Evolutionary conservation across 192 early-diverging fungal species (phyloP).

Genomic region (Coemansia sp.): DNA sequence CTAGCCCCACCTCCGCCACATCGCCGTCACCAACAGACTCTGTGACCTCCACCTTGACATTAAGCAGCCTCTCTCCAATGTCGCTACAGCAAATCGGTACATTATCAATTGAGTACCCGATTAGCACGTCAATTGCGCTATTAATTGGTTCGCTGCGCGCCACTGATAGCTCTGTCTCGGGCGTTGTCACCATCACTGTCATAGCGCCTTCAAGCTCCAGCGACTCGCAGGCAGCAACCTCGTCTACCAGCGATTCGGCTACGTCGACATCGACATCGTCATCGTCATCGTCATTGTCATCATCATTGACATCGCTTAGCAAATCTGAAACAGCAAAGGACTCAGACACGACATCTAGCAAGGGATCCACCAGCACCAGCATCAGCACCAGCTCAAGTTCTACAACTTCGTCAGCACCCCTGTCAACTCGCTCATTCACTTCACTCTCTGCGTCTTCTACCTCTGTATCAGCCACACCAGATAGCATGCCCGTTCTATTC

Average conservation of each 20-base stretch:
- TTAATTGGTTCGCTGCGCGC: conserved; percentile 13
- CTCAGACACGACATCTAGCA: not conserved
- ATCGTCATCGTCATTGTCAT: too few relatives aligned
- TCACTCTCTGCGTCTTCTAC: not conserved
- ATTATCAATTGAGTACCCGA: conserved; percentile 22
- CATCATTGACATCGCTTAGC: not conserved
- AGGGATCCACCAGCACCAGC: not conserved
- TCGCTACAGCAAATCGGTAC: conserved; percentile 27
- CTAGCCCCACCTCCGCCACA: not conserved
- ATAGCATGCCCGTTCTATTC: conserved; percentile 3
- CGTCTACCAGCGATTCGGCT: not conserved
- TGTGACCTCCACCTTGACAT: not conserved
- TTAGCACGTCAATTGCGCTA: conserved; percentile 30
- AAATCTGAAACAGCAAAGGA: not conserved
- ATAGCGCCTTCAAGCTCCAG: not conserved
- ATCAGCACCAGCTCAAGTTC: not conserved
- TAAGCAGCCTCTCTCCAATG: not conserved
- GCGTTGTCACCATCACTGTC: not conserved
- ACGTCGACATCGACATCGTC: not conserved
- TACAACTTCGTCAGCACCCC: not conserved
- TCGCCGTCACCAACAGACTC: conserved; percentile 1
- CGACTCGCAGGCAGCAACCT: not conserved
- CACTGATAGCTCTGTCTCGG: not conserved
- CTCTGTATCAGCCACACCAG: not conserved
- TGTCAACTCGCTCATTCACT: not conserved